These are phyloP conservation scores for Claviceps maximensis DNA, from an alignment of 2,329 filamentous ascomycete species.

Conservation along the genomic window DNA sequence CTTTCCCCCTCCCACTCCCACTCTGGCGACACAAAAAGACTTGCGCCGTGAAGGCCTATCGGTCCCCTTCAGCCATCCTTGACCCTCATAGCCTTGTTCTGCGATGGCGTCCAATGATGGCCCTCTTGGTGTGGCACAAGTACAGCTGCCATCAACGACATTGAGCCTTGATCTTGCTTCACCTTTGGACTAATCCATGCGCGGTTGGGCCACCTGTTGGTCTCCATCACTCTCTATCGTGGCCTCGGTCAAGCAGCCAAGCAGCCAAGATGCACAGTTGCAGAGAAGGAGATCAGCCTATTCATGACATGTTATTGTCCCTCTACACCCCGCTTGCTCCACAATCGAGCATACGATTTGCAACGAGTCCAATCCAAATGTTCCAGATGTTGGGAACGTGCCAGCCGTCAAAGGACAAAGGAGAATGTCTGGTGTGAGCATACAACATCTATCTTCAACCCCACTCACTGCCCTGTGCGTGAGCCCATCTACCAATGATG, in stretches of 20 bases:
- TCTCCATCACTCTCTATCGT: neutral
- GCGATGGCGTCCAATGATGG: neutral
- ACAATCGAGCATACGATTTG: neutral
- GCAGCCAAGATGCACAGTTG: neutral
- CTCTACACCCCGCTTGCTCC: constrained; percentile 1
- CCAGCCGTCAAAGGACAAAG: neutral
- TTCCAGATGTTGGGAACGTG: neutral
- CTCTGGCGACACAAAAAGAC: neutral
- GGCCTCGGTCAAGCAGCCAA: neutral
- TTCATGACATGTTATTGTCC: neutral
- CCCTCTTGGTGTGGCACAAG: neutral
- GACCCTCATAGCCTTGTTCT: neutral
- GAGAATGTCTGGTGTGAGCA: no score
- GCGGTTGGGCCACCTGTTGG: neutral
- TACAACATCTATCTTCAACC: no score
- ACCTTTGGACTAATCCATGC: neutral
- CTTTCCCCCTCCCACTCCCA: no score
- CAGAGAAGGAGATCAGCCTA: neutral
- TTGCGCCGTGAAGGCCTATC: neutral
- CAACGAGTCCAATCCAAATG: neutral
- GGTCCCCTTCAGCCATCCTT: neutral
- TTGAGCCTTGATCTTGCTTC: neutral
- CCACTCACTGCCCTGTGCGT: neutral
- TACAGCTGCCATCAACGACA: neutral
- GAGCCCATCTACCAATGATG: neutral